Base-by-base conservation (phyloP, 78 protist species). In the Goniomonas avonlea region DNA sequence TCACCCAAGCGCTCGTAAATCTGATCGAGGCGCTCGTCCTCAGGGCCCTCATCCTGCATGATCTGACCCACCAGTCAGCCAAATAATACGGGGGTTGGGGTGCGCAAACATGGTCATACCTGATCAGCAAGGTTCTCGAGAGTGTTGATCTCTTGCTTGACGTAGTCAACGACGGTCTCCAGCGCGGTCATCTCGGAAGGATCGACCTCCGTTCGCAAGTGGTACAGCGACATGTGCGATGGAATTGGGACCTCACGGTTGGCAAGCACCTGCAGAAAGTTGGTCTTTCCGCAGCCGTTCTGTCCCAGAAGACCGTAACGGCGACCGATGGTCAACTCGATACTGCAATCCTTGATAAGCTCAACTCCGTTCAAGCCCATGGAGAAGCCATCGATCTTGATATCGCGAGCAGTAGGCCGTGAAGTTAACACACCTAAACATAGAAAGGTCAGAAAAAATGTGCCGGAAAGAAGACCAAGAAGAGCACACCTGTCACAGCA, bases 1-100 rank as follows among this genome's bases (percentile, higher is more conserved):
- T 77, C 50, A 8, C 85, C 94, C 8, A 93, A 43, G 31, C 90
- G 80, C 27, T 89, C 93, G 48, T 86, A 91, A 63, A 77, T 77
- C 40, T 38, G 34, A 18, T 75, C 56, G 38, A 66, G 74, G 15
- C n/a, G 37, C 27, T 39, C 48, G 50, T 41, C 74, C 15, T 77
- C 82, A 13, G 60, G 39, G 31, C 75, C 75, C n/a, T 13, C 32
- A 0, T 5, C 35, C 29, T 43, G 37, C 23, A 47, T 29, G 27
- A 77, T 37, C n/a, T n/a, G n/a, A n/a, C n/a, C n/a, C n/a, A n/a
- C n/a, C n/a, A n/a, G n/a, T n/a, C n/a, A n/a, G n/a, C n/a, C n/a
- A n/a, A n/a, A n/a, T n/a, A n/a, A n/a, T n/a, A n/a, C n/a, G n/a
- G n/a, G n/a, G n/a, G n/a, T n/a, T n/a, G n/a, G n/a, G n/a, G n/a